Conservation (phyloP, 306 rosid species). For the Cucurbita argyrosperma region DNA sequence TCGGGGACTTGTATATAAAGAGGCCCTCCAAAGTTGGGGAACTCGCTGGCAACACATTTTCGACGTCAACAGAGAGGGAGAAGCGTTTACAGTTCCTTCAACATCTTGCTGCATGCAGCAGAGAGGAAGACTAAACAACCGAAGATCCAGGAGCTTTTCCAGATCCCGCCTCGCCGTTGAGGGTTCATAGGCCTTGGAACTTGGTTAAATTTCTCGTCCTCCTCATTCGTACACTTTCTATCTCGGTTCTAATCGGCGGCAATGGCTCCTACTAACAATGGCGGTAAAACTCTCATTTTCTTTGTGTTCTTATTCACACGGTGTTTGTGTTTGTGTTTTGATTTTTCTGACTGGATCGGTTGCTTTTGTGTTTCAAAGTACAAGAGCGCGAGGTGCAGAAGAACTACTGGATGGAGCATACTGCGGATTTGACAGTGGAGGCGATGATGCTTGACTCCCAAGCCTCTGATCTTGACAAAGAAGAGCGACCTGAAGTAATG, state of each 20-base stretch:
- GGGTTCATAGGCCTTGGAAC: conserved; percentile 25
- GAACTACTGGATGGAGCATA: conserved; percentile 66
- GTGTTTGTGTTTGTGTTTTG: not conserved
- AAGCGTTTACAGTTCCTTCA: not conserved
- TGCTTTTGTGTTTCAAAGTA: conserved; percentile 9
- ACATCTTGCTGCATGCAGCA: conserved; percentile 31
- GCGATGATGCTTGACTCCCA: conserved; percentile 98
- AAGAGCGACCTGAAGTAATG: conserved; percentile 84
- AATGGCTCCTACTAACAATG: conserved; percentile 7
- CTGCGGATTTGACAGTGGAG: conserved; percentile 58
- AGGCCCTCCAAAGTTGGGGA: not conserved
- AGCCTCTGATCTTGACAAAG: conserved; percentile 81
- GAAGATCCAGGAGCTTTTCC: conserved; percentile 85
- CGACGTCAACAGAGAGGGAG: not conserved
- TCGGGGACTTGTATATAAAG: not conserved
- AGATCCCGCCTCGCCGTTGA: conserved; percentile 70
- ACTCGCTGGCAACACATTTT: not conserved
- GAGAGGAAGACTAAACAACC: conserved; percentile 42
- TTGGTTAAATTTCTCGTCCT: not conserved
- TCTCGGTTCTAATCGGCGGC: conserved; percentile 3
- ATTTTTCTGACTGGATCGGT: not conserved
- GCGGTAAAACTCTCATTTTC: not conserved
- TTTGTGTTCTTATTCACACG: not conserved
- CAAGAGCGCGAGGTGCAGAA: conserved; percentile 63
- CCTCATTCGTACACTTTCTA: not conserved